Base-by-base conservation (phyloP, 208 protist genomes). In the Angomonas deanei region DNA sequence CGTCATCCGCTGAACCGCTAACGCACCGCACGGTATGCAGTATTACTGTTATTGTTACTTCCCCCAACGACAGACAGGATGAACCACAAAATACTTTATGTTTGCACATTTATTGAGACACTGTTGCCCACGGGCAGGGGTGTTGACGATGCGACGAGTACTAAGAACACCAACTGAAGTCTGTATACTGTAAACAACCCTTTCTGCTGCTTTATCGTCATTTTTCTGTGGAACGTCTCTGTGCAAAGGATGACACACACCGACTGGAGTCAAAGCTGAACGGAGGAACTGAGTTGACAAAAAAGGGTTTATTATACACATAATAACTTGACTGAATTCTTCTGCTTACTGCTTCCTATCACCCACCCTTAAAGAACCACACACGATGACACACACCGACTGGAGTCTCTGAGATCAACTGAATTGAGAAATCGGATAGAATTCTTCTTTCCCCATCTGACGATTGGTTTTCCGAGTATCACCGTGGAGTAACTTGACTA, bases 391-490 rank as follows among this genome's bases (percentile, higher is more conserved):
- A 50, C 42, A 50, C 42, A 50, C 42, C 42, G 42, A 50, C 42
- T 50, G 42, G 42, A 50, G 42, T 50, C 42, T 50, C 42, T 50
- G 42, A 50, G 42, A 50, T 21, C 13, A 50, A 50, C 42, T 50
- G 42, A 50, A 50, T 50, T 50, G 42, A 50, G 42, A 50, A 50
- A 50, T 19, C 42, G 42, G 42, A 50, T n/a, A 50, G 13, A 50
- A 26, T 50, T 50, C 42, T 50, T 50, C 42, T 50, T 50, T 50
- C 42, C 42, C 42, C 42, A 19, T 50, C 42, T 50, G 42, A 50
- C 42, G 42, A 13, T 39, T 5, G 34, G 8, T 39, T 39, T 13
- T 17, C 34, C 13, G 34, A 5, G 5, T 39, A 17, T 5, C 34
- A 39, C 13, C 34, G 8, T 39, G 34, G 13, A 39, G n/a, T n/a